Base-by-base conservation (phyloP, 2,329 filamentous ascomycete genomes). In the Blastomyces emzantsi region DNA sequence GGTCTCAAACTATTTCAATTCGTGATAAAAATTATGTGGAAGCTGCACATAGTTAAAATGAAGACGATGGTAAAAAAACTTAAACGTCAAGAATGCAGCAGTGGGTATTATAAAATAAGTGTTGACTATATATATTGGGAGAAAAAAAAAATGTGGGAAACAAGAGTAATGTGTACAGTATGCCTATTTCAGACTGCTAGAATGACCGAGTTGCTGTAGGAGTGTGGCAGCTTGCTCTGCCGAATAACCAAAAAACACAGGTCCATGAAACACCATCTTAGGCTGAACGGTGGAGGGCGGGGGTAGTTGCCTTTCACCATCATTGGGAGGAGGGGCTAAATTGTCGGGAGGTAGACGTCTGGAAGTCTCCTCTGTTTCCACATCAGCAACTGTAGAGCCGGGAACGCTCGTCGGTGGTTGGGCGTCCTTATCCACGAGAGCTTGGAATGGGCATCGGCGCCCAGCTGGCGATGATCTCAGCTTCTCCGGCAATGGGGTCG, bases 231-330 rank as follows among this genome's bases (percentile, higher is more conserved):
- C 89, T 73, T 95, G 87, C 65, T 95, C 90, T 66, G 91, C 84
- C 11, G 88, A 86, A 71, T 96, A 97, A 0, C 93, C 93, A 70
- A 97, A 90, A 72, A 97, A 97, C 0, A 97, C 92, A 0, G 93
- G 93, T 0, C 93, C 93, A 9, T 90, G 96, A 72, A 97, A 96
- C 0, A 95, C 81, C 84, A 97, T 89, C 22, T 63, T 64, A 19
- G 65, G 60, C 30, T 64, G 62, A 36, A 60, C 47, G 25, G 60
- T 54, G 65, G 66, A 62, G 22, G 57, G 2, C 41, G 57, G 41
- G 9, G 41, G 8, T 30, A 17, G 25, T 11, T 3, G 39, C 15
- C 2, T 28, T 25, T 45, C 47, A 25, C 56, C 19, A 64, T 66
- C 22, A 54, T 45, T 47, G 43, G 15, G 41, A 28, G 41, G 41